Conservation (phyloP, 2,329 filamentous ascomycete genomes). For the Metarhizium brunneum region DNA sequence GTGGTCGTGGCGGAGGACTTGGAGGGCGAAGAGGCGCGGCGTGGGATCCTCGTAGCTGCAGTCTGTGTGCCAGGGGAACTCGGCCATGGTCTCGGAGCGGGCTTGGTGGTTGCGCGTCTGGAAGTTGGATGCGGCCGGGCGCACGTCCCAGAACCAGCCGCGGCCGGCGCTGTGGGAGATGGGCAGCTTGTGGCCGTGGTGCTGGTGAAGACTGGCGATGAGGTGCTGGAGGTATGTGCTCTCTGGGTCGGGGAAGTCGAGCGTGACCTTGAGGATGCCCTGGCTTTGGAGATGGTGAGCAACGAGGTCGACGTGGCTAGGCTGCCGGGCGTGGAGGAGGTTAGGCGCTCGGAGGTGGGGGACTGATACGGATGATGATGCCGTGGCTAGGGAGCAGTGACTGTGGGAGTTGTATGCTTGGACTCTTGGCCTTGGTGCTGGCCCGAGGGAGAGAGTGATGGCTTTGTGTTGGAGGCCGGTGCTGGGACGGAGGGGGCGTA, state of each 20-base stretch:
- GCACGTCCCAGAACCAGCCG: constrained; percentile 36
- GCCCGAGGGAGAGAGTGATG: too few species aligned
- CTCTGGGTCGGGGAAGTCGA: constrained; percentile 21
- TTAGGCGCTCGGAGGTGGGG: not conserved
- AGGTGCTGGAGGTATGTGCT: constrained; percentile 26
- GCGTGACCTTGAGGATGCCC: constrained; percentile 27
- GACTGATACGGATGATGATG: not conserved
- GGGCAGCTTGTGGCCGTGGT: constrained; percentile 26
- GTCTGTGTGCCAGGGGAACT: constrained; percentile 35
- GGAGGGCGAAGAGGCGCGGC: constrained; percentile 30
- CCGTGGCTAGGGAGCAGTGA: too few species aligned
- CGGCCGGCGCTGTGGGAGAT: constrained; percentile 29
- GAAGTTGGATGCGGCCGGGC: constrained; percentile 18
- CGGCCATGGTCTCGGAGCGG: constrained; percentile 30
- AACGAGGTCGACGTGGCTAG: not conserved
- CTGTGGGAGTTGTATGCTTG: too few species aligned
- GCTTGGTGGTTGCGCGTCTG: constrained; percentile 24
- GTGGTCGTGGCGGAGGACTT: constrained; percentile 30
- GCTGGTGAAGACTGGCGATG: constrained; percentile 21
- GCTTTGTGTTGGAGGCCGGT: too few species aligned
- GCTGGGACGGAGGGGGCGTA: too few species aligned
- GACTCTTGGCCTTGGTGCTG: too few species aligned
- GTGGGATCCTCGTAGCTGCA: constrained; percentile 30
- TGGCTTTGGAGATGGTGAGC: not conserved
- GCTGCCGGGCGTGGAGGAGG: not conserved